Evolutionary conservation across 202 grass and related monocot genomes (phyloP), one percentile per base, ranked within the genome.

Genomic region (Bolboschoenoplectus hybrid): DNA sequence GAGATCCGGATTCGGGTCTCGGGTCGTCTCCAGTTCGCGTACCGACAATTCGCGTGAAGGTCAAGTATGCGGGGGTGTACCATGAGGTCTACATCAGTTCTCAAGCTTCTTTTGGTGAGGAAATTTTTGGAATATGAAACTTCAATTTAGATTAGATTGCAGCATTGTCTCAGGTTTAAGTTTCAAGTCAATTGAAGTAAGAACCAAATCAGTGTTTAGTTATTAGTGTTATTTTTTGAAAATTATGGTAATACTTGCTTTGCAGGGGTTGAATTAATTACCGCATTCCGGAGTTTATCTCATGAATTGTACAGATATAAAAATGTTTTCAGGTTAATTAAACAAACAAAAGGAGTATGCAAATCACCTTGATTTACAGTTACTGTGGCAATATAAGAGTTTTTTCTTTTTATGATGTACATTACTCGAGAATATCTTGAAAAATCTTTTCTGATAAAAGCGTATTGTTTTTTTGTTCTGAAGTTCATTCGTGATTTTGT

Each of bases 61-160:
- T 88, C 5, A 97, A 88, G 87, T 88, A 92, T 88, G 89, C 81
- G 47, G 94, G 92, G 83, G 77, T 86, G 53, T 88, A 86, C 89
- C 92, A 97, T 82, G 94, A 97, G 89, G 93, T 97, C 90, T 92
- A 94, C 89, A 88, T 96, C 86, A 96, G 79, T 86, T 87, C 91
- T 68, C 88, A 96, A 83, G 89, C 93, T 0, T 85, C 84, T 7
- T 96, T 96, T 69, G 93, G 91, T 88, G 56, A 36, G 82, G 73
- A 50, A 55, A 67, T 26, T 61, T 82, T 61, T 82, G 63, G 80
- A 13, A 66, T 39, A 35, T 19, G 5, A 19, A 40, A 84, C 32
- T 71, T 65, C 47, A 71, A 71, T 70, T 84, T 19, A 11, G 26
- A 26, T 26, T 26, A 26, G 26, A 53, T 84, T 70, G 32, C 63